A percentile compares a stretch with the other conserved stretches of the same genome.
phyloP scores from a whole-genome alignment of 2,329 filamentous ascomycete genomes.

The Neocatenulostroma microsporum region DNA sequence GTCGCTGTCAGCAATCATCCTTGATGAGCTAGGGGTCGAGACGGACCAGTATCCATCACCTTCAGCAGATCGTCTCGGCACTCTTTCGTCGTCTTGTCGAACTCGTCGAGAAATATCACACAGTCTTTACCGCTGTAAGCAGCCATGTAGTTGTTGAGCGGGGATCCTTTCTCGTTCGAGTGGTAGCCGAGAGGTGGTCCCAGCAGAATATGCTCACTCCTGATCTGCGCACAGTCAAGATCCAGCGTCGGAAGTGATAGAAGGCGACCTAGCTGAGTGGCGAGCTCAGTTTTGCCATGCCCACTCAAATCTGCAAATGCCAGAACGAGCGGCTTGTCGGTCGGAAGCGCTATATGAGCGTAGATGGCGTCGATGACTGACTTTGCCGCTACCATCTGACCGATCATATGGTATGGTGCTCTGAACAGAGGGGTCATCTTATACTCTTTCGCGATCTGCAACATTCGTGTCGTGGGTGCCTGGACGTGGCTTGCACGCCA shows the following conservation, averaged over 20 bases:
- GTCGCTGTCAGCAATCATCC: too few relatives aligned
- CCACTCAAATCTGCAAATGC: slow-evolving; percentile 42
- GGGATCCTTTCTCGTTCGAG: not conserved
- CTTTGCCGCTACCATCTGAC: slow-evolving; percentile 3
- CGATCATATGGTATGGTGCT: too few relatives aligned
- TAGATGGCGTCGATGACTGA: slow-evolving; percentile 2
- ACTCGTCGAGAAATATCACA: too few relatives aligned
- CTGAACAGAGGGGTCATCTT: too few relatives aligned
- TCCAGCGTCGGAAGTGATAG: not conserved
- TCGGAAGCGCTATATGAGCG: not conserved
- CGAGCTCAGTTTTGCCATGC: slow-evolving; percentile 46
- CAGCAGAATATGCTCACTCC: not conserved
- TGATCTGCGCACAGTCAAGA: not conserved
- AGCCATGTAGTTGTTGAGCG: not conserved
- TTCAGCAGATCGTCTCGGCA: too few relatives aligned
- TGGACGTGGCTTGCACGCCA: too few relatives aligned
- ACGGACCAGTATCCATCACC: too few relatives aligned
- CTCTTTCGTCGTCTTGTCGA: too few relatives aligned
- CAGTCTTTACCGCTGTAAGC: too few relatives aligned
- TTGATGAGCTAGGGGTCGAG: too few relatives aligned
- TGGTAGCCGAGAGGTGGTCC: not conserved
- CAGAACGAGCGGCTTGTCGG: slow-evolving; percentile 15
- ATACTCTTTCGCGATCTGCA: too few relatives aligned
- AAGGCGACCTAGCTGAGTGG: slow-evolving; percentile 33
- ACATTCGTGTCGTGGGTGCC: too few relatives aligned